Base-by-base conservation (phyloP, 306 rosid genomes). In the Vigna mungo region DNA sequence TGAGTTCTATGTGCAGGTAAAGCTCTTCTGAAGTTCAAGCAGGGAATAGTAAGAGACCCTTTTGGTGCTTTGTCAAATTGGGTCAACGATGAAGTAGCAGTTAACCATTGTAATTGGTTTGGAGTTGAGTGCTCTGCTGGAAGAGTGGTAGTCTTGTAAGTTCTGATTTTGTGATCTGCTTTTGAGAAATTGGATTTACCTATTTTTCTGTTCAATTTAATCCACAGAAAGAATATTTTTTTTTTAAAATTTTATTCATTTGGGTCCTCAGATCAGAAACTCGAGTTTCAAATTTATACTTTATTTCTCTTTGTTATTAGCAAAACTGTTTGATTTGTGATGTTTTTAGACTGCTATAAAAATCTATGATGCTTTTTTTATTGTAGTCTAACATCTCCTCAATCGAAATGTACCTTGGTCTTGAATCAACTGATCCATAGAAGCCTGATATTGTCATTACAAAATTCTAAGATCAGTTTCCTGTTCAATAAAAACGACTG, bases 41-140 rank as follows among this genome's bases (percentile, higher is more conserved):
- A 92, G 27, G 81, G 88, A 71, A 82, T 94, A 12, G 81, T 68
- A 54, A 89, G 84, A 71, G 98, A 94, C 61, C 98, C 98, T 7
- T 92, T 86, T 71, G 89, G 79, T 53, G 88, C 97, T 87, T 85
- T 94, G 85, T 79, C 87, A 25, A 82, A 85, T 68, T 94, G 98
- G 98, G 84, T 84, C 61, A 88, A 90, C 52, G 90, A 87, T 76
- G 85, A 74, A 75, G 82, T 83, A 49, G 90, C 36, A 61, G 49
- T 71, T 79, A 84, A 78, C 78, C 90, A 91, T 2, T 94, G 97
- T 85, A 85, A 84, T 23, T 94, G 98, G 98, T 82, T 75, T 27
- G 98, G 98, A 53, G 89, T 94, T 80, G 96, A 87, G 76, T 94
- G 98, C 69, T 89, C 93, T 9, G 86, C 87, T 68, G 93, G 89